Conservation (phyloP, 192 early-diverging fungal genomes). For the Coemansia sp. region DNA sequence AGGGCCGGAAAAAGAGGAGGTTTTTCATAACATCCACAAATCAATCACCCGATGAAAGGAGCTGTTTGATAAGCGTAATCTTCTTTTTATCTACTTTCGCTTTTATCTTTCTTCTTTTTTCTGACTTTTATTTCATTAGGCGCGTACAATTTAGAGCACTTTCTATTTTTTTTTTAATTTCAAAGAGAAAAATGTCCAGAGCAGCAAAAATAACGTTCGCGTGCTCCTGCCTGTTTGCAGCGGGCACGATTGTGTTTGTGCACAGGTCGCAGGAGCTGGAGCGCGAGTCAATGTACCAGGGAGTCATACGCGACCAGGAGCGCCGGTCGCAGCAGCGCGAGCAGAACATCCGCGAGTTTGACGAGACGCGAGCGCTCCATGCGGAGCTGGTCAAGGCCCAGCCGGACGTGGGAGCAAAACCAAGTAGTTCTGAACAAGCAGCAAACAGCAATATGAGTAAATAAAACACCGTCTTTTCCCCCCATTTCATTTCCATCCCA, state of each 20-base stretch:
- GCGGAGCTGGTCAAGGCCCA: constrained; percentile 42
- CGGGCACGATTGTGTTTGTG: constrained; percentile 52
- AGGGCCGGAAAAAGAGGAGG: too few relatives aligned
- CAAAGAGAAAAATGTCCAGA: constrained; percentile 29
- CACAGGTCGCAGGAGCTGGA: constrained; percentile 43
- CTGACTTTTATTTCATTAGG: neutral
- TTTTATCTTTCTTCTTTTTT: constrained; percentile 7
- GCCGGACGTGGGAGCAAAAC: constrained; percentile 14
- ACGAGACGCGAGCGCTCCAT: constrained; percentile 48
- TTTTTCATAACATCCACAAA: too few relatives aligned
- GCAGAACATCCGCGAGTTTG: constrained; percentile 45
- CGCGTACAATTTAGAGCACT: neutral
- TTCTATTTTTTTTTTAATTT: constrained; percentile 1
- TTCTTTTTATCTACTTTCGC: neutral
- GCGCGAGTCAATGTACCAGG: constrained; percentile 52
- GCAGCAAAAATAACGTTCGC: constrained; percentile 49
- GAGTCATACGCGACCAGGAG: constrained; percentile 50
- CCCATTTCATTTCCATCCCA: too few relatives aligned
- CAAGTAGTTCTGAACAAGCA: neutral
- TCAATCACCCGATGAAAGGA: too few relatives aligned
- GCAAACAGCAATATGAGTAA: neutral
- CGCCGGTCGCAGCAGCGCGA: constrained; percentile 44
- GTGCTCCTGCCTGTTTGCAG: constrained; percentile 45
- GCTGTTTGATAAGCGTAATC: too few relatives aligned
- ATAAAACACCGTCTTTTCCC: neutral